Evolutionary conservation across 2,329 filamentous ascomycete genomes (phyloP).

Genomic region (Microdochium nivale): DNA sequence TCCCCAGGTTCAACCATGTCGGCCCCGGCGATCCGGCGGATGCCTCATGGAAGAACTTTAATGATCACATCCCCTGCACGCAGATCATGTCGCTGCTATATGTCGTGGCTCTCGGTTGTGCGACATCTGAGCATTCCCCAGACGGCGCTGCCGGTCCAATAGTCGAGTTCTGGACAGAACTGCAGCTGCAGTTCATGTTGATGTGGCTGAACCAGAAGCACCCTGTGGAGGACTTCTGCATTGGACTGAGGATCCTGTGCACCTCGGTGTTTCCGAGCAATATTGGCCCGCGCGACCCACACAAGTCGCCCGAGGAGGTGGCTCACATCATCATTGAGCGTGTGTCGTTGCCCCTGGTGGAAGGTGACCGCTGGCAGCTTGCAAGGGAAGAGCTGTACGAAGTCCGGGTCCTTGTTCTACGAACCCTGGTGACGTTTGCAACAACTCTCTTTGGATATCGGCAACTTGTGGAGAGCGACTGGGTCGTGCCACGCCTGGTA

Average conservation of each 20-base stretch:
- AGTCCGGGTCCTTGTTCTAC: constrained; percentile 37
- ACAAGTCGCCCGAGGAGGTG: constrained; percentile 30
- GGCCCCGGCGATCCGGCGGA: constrained; percentile 39
- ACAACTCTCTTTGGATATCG: constrained; percentile 52
- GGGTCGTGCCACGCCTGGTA: constrained; percentile 66
- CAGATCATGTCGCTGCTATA: constrained; percentile 60
- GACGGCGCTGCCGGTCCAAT: constrained; percentile 18
- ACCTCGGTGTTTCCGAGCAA: constrained; percentile 56
- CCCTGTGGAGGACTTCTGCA: constrained; percentile 50
- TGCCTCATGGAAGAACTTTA: constrained; percentile 32
- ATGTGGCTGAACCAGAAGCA: constrained; percentile 62
- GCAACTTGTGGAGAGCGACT: constrained; percentile 60
- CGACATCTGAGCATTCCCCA: constrained; percentile 21
- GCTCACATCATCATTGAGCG: constrained; percentile 48
- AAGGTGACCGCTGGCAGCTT: constrained; percentile 37
- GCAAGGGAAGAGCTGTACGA: constrained; percentile 29
- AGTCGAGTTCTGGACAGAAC: constrained; percentile 55
- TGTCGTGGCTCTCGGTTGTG: constrained; percentile 51
- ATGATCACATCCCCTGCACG: constrained; percentile 50
- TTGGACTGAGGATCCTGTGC: constrained; percentile 56
- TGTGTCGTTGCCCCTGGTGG: constrained; percentile 53
- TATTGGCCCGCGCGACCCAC: constrained; percentile 55
- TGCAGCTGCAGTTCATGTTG: constrained; percentile 58
- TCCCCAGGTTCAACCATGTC: constrained; percentile 42
- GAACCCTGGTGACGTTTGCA: constrained; percentile 51